phyloP scores from a whole-genome alignment of 2,329 filamentous ascomycete genomes.

The Verticillium klebahnii region DNA sequence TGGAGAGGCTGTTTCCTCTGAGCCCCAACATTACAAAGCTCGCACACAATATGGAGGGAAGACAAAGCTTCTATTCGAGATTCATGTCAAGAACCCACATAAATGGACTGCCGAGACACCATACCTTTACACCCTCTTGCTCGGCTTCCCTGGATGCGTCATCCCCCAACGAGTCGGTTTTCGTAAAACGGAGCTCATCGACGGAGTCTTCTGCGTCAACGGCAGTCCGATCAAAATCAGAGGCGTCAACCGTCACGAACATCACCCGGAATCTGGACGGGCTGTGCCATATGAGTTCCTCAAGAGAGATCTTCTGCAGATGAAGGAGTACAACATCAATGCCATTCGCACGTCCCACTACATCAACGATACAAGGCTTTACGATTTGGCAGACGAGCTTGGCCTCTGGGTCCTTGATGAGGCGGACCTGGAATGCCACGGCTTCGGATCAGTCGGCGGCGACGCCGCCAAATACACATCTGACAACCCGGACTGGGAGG shows the following conservation, averaged over 20 bases:
- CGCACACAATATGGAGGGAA: neutral
- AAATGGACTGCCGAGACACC: constrained; percentile 70
- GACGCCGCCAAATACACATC: constrained; percentile 48
- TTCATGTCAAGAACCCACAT: constrained; percentile 43
- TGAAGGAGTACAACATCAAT: constrained; percentile 69
- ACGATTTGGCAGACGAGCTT: constrained; percentile 58
- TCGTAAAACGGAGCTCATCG: constrained; percentile 54
- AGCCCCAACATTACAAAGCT: neutral
- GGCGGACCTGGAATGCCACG: constrained; percentile 50
- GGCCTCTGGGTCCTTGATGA: constrained; percentile 61
- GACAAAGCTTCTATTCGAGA: neutral
- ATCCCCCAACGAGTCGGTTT: constrained; percentile 59
- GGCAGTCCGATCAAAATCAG: constrained; percentile 60
- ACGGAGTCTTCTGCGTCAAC: constrained; percentile 61
- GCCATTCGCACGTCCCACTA: constrained; percentile 66
- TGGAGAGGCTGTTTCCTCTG: constrained; percentile 2
- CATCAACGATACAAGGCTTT: constrained; percentile 54
- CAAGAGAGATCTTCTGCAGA: constrained; percentile 54
- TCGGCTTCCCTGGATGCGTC: constrained; percentile 30
- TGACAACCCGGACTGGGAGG: constrained; percentile 56
- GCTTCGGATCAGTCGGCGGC: constrained; percentile 36
- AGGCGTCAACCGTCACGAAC: constrained; percentile 68
- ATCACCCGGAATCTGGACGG: constrained; percentile 58
- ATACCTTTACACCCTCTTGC: constrained; percentile 49
- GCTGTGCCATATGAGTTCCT: constrained; percentile 59